phyloP scores from a whole-genome alignment of 208 protist genomes.

The Wallacemonas sp. region DNA sequence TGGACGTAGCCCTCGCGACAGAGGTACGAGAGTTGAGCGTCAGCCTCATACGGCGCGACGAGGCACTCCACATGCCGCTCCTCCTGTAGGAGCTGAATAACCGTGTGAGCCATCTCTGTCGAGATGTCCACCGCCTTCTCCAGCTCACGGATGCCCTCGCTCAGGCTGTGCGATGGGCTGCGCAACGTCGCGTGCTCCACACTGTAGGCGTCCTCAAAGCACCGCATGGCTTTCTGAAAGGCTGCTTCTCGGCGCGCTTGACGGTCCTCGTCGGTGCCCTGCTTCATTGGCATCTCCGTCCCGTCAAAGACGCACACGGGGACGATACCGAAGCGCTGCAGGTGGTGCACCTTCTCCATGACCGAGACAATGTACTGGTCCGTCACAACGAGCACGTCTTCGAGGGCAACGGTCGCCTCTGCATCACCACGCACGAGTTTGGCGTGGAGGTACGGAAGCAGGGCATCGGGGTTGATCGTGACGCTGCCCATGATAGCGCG shows the following conservation, averaged over 20 bases:
- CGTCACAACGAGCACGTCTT: slow-evolving; percentile 35
- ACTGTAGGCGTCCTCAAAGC: slow-evolving; percentile 43
- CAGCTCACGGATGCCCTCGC: slow-evolving; percentile 23
- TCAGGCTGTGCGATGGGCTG: neutral
- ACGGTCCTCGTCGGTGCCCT: slow-evolving; percentile 56
- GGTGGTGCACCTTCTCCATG: slow-evolving; percentile 34
- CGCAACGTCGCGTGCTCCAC: slow-evolving; percentile 18
- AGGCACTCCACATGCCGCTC: slow-evolving; percentile 87
- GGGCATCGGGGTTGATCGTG: slow-evolving; percentile 26
- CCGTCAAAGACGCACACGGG: slow-evolving; percentile 88
- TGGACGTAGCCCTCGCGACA: slow-evolving; percentile 84
- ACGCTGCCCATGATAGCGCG: slow-evolving; percentile 51
- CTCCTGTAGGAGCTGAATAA: slow-evolving; percentile 67
- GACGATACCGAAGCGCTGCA: slow-evolving; percentile 65
- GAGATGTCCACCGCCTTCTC: slow-evolving; percentile 79
- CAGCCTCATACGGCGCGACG: slow-evolving; percentile 99
- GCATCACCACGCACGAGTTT: slow-evolving; percentile 15
- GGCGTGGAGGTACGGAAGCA: slow-evolving; percentile 29
- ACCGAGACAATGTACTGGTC: slow-evolving; percentile 38
- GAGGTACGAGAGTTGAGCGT: slow-evolving; percentile 98
- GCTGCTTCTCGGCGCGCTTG: slow-evolving; percentile 29
- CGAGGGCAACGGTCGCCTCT: slow-evolving; percentile 16
- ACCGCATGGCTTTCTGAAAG: slow-evolving; percentile 39
- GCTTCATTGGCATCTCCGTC: slow-evolving; percentile 78
- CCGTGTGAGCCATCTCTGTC: slow-evolving; percentile 72